phyloP scores from a whole-genome alignment of 371 early-diverging fungal species.

The Mortierella sp. region DNA sequence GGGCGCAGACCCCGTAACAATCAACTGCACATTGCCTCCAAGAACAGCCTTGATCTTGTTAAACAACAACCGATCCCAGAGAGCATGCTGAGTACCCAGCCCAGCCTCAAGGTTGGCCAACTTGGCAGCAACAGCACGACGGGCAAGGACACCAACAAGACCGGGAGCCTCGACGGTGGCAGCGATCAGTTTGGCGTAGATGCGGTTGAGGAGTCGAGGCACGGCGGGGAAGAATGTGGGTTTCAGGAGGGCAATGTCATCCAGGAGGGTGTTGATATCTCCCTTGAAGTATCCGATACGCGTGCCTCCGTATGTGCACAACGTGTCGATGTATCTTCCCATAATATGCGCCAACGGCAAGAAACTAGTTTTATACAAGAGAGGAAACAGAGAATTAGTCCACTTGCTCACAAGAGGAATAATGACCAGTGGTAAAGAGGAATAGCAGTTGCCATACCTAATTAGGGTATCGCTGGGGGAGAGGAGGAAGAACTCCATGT shows the following conservation, averaged over 20 bases:
- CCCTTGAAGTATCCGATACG: conserved; percentile 90
- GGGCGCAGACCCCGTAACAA: conserved; percentile 84
- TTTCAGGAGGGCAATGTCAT: conserved; percentile 84
- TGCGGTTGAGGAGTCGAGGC: conserved; percentile 94
- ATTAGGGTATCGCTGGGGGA: conserved; percentile 45
- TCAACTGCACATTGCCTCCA: conserved; percentile 79
- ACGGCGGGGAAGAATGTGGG: conserved; percentile 92
- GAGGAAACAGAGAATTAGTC: not conserved
- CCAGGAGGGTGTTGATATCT: conserved; percentile 80
- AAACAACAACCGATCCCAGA: conserved; percentile 89
- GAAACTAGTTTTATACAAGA: conserved; percentile 69
- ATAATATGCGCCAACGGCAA: conserved; percentile 97
- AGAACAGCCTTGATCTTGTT: conserved; percentile 76
- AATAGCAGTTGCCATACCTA: conserved; percentile 19
- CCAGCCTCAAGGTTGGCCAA: conserved; percentile 64
- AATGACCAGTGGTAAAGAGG: not conserved
- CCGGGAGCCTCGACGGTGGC: conserved; percentile 80
- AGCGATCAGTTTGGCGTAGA: conserved; percentile 85
- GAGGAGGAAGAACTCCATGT: conserved; percentile 22
- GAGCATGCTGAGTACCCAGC: conserved; percentile 66
- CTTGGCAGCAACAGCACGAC: conserved; percentile 68
- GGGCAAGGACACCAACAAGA: conserved; percentile 73
- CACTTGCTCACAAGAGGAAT: not conserved
- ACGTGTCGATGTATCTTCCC: conserved; percentile 74
- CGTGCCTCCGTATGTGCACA: conserved; percentile 64